Percentiles rank a stretch among this genome's conserved stretches.
These are phyloP conservation scores for Bonia amplexicaulis DNA, from an alignment of 176 grass and related monocot species.

Conservation along the genomic window DNA sequence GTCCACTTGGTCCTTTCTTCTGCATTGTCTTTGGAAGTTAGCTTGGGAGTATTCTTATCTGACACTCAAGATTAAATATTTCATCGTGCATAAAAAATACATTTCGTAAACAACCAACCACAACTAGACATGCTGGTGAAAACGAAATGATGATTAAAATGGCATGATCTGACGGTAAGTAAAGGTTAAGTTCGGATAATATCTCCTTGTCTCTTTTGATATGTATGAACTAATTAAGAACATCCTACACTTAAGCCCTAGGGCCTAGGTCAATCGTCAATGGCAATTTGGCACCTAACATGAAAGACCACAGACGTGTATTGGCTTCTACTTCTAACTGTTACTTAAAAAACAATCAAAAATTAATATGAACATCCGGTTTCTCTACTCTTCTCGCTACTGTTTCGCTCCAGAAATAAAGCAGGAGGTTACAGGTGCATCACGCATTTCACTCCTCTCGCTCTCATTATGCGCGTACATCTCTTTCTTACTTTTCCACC, in stretches of 20 bases:
- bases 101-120: background rate
- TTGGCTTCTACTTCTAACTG: too few relatives aligned
- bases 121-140: background rate
- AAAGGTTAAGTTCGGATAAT: background rate
- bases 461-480: too few relatives aligned
- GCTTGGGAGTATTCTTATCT: background rate
- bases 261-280: slow-evolving; percentile 21
- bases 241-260: background rate
- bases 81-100: background rate
- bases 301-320: background rate
- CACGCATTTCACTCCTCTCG: too few relatives aligned
- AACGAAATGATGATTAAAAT: background rate
- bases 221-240: background rate
- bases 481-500: too few relatives aligned
- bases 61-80: background rate
- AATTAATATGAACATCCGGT: too few relatives aligned
- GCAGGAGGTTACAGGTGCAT: too few relatives aligned
- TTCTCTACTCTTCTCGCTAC: too few relatives aligned
- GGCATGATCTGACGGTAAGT: background rate
- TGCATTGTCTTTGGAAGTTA: background rate
- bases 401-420: too few relatives aligned
- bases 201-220: slow-evolving; percentile 16
- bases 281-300: background rate
- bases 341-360: too few relatives aligned
- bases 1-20: slow-evolving; percentile 13